These are phyloP conservation scores for Cladosporium sp. DNA, from an alignment of 2,329 filamentous ascomycete genomes.

Conservation along the genomic window DNA sequence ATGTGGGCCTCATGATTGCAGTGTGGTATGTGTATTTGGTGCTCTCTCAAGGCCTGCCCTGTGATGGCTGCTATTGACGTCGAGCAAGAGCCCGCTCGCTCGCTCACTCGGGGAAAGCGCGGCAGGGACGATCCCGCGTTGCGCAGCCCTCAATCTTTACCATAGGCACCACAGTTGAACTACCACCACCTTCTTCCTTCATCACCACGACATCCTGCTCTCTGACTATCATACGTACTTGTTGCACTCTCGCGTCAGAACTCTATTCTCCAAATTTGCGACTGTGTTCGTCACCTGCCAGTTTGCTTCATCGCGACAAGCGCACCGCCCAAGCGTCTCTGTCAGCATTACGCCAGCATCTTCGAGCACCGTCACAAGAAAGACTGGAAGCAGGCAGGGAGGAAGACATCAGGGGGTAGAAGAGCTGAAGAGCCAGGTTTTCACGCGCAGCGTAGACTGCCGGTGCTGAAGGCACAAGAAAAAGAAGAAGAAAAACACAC, in stretches of 20 bases:
- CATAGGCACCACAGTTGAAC: not conserved
- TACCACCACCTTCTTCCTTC: not conserved
- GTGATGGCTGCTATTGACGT: conserved; percentile 12
- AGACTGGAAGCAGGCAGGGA: conserved; percentile 1
- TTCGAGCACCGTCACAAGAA: not conserved
- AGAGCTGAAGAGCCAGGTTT: conserved; percentile 1
- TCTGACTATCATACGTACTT: not conserved
- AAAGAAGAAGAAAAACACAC: not conserved
- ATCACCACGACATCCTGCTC: conserved; percentile 1
- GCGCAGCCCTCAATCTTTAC: conserved; percentile 4
- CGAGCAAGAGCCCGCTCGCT: conserved; percentile 3
- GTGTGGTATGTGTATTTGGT: conserved; percentile 18
- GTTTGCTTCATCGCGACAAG: not conserved
- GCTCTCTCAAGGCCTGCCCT: conserved; percentile 19
- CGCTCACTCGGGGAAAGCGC: not conserved
- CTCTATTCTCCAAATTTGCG: not conserved
- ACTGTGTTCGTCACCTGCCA: not conserved
- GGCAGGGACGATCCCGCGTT: not conserved
- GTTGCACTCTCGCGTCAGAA: not conserved
- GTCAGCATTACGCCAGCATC: not conserved
- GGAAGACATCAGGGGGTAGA: not conserved
- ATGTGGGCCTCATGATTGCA: conserved; percentile 35
- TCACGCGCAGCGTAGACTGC: not conserved
- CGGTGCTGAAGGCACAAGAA: conserved; percentile 1
- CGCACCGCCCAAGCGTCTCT: not conserved